Evolutionary conservation across 345 rosid species (phyloP), one percentile per base, ranked within the genome.

Genomic region (Acer saccharum): DNA sequence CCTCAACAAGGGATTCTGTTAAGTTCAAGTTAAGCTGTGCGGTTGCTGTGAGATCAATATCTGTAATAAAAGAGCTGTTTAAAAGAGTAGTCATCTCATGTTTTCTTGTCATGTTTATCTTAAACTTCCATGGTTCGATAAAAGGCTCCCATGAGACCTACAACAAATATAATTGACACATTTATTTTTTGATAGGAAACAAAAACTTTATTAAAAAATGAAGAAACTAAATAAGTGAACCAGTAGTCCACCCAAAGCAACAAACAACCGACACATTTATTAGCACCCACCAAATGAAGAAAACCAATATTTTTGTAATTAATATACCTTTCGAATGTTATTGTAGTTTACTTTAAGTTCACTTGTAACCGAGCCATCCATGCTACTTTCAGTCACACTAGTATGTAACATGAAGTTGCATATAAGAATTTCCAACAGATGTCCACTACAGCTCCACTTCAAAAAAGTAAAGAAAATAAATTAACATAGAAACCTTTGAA

Each of bases 141-240:
- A 95, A 92, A 76, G 98, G 95, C 88, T 95, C 97, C 98, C 95
- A 92, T 69, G 86, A 81, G 68, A 95, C 98, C 98, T 95, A 81
- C 65, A 79, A 44, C 44, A 58, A 67, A 69, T 17, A 72, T 29
- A 62, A 65, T 65, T 43, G 8, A 73, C 68, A 63, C 69, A 69
- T 27, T 63, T 67, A 78, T 74, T 57, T 35, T 4, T 35, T 35
- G 6, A 35, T 35, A 35, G 6, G 39, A 35, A 5, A 35, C 39
- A 35, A 35, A 35, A 35, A 35, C 39, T 4, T 35, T 35, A 35
- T 35, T 35, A 35, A 35, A 35, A 35, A 35, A 35, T 35, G 39
- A 35, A 35, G 39, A 35, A 35, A 35, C 39, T 35, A 35, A 0
- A 35, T 35, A 35, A 35, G 39, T 35, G 6, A 35, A 35, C 39